These are phyloP conservation scores for Dovyalis caffra DNA, from an alignment of 345 rosid species.

Conservation along the genomic window DNA sequence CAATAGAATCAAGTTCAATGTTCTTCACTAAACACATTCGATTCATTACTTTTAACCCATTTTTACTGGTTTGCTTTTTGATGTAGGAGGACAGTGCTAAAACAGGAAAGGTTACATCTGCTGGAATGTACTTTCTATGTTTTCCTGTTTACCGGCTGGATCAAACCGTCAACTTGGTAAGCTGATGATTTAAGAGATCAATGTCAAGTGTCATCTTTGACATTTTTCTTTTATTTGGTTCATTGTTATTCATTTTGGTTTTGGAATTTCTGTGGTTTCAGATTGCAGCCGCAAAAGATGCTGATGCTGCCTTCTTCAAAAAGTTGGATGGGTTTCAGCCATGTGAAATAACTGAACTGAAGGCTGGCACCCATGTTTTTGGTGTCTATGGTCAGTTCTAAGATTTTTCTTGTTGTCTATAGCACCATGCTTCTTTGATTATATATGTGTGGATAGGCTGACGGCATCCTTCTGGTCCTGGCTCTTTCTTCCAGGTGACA, in stretches of 20 bases:
- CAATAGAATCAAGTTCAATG: no score
- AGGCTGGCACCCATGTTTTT: slow-evolving; percentile 87
- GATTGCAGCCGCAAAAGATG: slow-evolving; percentile 88
- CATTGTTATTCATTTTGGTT: slow-evolving; percentile 15
- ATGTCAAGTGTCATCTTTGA: not conserved
- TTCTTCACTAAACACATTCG: not conserved
- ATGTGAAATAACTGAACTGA: slow-evolving; percentile 85
- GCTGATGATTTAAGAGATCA: slow-evolving; percentile 22
- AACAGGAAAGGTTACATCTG: slow-evolving; percentile 81
- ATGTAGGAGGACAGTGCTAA: slow-evolving; percentile 82
- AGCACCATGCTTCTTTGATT: not conserved
- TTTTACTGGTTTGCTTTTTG: not conserved
- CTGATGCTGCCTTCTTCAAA: slow-evolving; percentile 86
- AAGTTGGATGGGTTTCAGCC: slow-evolving; percentile 95
- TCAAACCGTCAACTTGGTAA: slow-evolving; percentile 71
- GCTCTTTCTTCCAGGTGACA: slow-evolving; percentile 64
- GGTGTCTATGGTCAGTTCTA: slow-evolving; percentile 84
- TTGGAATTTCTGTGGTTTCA: slow-evolving; percentile 24
- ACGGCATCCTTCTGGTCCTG: slow-evolving; percentile 16
- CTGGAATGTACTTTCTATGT: slow-evolving; percentile 97
- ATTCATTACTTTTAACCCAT: not conserved
- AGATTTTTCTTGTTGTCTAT: slow-evolving; percentile 14
- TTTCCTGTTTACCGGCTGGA: slow-evolving; percentile 93
- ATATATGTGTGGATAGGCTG: slow-evolving; percentile 13
- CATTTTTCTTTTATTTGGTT: slow-evolving; percentile 13